A percentile compares a stretch with the other conserved stretches of the same genome.
These are phyloP conservation scores for Colletotrichum graminicola DNA, from an alignment of 2,329 filamentous ascomycete species.

Conservation along the genomic window DNA sequence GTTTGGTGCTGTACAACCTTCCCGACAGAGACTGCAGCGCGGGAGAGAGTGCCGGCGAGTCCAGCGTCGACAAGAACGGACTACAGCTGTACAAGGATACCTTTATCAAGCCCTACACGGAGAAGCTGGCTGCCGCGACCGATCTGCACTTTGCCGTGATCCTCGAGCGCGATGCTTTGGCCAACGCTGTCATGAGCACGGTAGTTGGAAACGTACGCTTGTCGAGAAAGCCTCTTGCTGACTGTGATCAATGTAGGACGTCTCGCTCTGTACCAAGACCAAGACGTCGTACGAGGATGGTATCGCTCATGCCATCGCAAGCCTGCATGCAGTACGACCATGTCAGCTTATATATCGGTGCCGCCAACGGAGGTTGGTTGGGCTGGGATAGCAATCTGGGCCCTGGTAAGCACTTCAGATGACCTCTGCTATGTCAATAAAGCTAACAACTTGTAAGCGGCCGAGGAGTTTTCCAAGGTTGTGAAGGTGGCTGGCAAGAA, in stretches of 20 bases:
- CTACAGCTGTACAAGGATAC: constrained; percentile 55
- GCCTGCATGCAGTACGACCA: constrained; percentile 57
- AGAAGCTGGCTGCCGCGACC: constrained; percentile 52
- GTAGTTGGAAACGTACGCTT: constrained; percentile 19
- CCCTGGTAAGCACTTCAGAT: constrained; percentile 47
- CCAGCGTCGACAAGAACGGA: constrained; percentile 52
- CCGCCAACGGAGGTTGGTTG: constrained; percentile 58
- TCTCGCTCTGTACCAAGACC: constrained; percentile 54
- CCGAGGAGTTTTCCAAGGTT: constrained; percentile 56
- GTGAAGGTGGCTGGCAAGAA: constrained; percentile 50
- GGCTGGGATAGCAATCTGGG: constrained; percentile 56
- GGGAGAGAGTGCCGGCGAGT: constrained; percentile 57
- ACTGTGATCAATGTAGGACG: background rate
- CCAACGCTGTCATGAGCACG: constrained; percentile 57
- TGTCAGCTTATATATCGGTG: constrained; percentile 57
- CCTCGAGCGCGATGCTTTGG: constrained; percentile 59
- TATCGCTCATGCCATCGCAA: constrained; percentile 56
- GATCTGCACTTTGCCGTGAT: constrained; percentile 58
- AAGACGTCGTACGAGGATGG: constrained; percentile 55
- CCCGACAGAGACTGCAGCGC: constrained; percentile 61
- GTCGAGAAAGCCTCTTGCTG: background rate
- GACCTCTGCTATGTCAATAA: background rate
- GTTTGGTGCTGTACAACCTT: constrained; percentile 60
- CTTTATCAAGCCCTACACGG: constrained; percentile 55
- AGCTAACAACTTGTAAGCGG: constrained; percentile 48